These are phyloP conservation scores for Rhododendron henanense DNA, from an alignment of 148 eudicot species.

Conservation along the genomic window DNA sequence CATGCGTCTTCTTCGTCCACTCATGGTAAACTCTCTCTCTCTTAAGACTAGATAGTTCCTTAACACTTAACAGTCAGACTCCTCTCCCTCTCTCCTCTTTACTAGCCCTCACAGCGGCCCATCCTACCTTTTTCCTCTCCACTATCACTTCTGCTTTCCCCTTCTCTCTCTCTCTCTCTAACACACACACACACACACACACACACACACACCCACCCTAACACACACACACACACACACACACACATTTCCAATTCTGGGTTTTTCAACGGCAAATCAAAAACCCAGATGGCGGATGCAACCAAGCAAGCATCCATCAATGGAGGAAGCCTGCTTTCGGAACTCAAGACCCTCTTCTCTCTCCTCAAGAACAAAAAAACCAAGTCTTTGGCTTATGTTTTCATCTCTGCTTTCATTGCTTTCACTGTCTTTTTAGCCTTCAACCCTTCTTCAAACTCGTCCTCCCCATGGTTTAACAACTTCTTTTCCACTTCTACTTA, in stretches of 20 bases:
- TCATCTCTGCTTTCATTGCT: slow-evolving; percentile 45
- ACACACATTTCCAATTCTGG: not conserved
- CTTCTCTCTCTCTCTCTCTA: not conserved
- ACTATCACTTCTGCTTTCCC: not conserved
- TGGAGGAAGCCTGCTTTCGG: slow-evolving; percentile 41
- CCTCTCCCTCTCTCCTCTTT: not conserved
- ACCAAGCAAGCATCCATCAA: slow-evolving; percentile 55
- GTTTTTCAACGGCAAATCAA: not conserved
- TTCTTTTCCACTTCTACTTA: slow-evolving; percentile 27
- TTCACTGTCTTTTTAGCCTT: slow-evolving; percentile 66
- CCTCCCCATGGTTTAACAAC: slow-evolving; percentile 64
- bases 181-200: too few species aligned
- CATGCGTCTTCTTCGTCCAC: slow-evolving; percentile 7
- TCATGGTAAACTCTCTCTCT: not conserved
- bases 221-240: not conserved
- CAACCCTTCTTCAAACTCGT: slow-evolving; percentile 48
- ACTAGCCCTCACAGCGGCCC: not conserved
- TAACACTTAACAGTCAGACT: not conserved
- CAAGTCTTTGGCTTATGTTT: slow-evolving; percentile 42
- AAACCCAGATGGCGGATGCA: slow-evolving; percentile 46
- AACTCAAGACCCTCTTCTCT: slow-evolving; percentile 46
- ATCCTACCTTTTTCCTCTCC: not conserved
- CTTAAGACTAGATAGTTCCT: not conserved
- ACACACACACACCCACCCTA: not conserved
- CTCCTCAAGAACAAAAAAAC: slow-evolving; percentile 37